Evolutionary conservation across 2,329 filamentous ascomycete species (phyloP).

Genomic region (Penicillium sp.): DNA sequence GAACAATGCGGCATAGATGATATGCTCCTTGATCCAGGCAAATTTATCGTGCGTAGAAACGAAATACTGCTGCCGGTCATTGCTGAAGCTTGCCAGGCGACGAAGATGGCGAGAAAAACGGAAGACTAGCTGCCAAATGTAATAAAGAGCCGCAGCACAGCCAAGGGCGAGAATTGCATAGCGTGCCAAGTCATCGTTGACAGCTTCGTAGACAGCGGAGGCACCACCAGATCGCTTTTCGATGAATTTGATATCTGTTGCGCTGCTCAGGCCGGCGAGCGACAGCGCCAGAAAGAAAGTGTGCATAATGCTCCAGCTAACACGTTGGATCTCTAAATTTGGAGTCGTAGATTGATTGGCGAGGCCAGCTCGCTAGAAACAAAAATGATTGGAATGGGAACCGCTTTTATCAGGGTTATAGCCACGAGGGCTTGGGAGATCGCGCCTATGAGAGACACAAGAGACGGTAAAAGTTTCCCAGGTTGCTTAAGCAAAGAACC

Average conservation of each 20-base stretch:
- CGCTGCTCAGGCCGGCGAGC: slow-evolving; percentile 31
- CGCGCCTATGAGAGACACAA: neutral
- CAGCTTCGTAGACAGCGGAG: slow-evolving; percentile 28
- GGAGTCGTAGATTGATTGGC: slow-evolving; percentile 8
- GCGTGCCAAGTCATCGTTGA: slow-evolving; percentile 58
- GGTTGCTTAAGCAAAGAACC: slow-evolving; percentile 7
- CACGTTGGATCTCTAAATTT: neutral
- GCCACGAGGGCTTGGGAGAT: slow-evolving; percentile 3
- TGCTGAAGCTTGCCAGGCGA: slow-evolving; percentile 71
- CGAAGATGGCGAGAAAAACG: slow-evolving; percentile 67
- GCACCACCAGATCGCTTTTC: slow-evolving; percentile 25
- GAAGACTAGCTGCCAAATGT: slow-evolving; percentile 65
- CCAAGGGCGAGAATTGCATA: slow-evolving; percentile 66
- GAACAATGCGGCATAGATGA: slow-evolving; percentile 53
- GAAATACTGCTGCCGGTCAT: slow-evolving; percentile 79
- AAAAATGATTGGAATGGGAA: slow-evolving; percentile 3
- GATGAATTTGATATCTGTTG: slow-evolving; percentile 28
- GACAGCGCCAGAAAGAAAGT: slow-evolving; percentile 23
- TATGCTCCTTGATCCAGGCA: slow-evolving; percentile 67
- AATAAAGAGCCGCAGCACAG: slow-evolving; percentile 60
- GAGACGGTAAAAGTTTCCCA: slow-evolving; percentile 8
- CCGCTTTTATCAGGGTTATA: slow-evolving; percentile 1
- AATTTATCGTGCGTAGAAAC: slow-evolving; percentile 56
- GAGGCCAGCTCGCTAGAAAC: slow-evolving; percentile 34
- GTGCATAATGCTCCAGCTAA: slow-evolving; percentile 20